These are phyloP conservation scores for Clavispora fructus DNA, from an alignment of 805 yeast genomes.

Conservation along the genomic window DNA sequence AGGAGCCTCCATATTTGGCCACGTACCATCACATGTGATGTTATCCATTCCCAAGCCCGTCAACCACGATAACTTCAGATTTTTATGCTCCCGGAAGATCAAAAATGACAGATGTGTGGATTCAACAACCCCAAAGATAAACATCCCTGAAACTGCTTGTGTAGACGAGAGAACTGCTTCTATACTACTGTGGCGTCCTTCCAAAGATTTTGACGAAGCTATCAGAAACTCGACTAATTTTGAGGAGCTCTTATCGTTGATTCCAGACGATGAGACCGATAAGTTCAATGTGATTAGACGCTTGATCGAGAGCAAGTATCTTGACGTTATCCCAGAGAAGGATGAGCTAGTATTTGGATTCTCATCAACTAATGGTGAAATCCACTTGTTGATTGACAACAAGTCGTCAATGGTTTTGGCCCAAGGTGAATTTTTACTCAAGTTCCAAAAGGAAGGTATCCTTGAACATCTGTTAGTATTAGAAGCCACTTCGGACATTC, in stretches of 20 bases:
- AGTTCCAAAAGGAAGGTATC: neutral
- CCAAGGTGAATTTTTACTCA: neutral
- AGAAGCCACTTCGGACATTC: neutral
- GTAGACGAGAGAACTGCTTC: too few species aligned
- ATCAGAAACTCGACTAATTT: neutral
- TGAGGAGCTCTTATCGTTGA: neutral
- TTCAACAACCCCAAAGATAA: neutral
- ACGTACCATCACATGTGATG: constrained; percentile 12
- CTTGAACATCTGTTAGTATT: neutral
- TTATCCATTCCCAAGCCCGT: constrained; percentile 4
- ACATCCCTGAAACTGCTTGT: neutral
- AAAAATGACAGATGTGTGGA: neutral
- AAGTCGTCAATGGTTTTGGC: neutral
- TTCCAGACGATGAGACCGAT: neutral
- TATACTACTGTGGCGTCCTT: neutral
- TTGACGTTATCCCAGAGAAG: neutral
- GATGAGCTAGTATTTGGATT: neutral
- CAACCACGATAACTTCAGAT: neutral
- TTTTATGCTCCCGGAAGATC: neutral
- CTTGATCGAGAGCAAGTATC: neutral
- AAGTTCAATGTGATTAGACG: neutral
- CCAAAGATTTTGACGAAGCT: neutral
- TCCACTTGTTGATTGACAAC: neutral
- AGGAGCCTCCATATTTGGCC: constrained; percentile 1
- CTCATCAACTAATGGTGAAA: neutral